Conservation (phyloP, 768 basidiomycete species). For the Suillus alpinus region DNA sequence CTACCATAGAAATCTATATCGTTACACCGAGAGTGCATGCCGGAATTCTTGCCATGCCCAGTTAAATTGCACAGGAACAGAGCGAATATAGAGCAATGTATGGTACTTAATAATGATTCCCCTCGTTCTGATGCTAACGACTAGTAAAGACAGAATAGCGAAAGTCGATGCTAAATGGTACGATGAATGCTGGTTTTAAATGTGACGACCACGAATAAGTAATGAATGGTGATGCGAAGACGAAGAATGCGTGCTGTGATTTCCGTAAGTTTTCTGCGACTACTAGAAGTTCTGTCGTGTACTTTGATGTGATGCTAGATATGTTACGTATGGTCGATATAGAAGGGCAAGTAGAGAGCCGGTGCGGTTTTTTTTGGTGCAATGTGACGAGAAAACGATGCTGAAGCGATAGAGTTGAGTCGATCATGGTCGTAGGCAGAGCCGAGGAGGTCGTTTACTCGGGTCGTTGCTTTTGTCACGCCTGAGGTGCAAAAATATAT, state of each 20-base stretch:
- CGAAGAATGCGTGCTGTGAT: conserved; percentile 26
- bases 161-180: conserved; percentile 17
- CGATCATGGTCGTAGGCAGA: conserved; percentile 21
- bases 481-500: conserved; percentile 5
- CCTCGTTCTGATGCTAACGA: conserved; percentile 10
- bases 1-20: not conserved
- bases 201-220: conserved; percentile 27
- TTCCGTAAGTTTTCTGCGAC: conserved; percentile 32
- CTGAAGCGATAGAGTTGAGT: conserved; percentile 12
- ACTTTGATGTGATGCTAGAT: conserved; percentile 36
- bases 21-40: not conserved
- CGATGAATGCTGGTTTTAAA: conserved; percentile 25
- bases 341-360: conserved; percentile 23
- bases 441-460: conserved; percentile 18
- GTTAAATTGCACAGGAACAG: not conserved
- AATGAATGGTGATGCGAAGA: conserved; percentile 31
- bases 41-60: not conserved
- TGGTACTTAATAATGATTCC: conserved; percentile 14
- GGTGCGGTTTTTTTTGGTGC: conserved; percentile 26
- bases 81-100: not conserved
- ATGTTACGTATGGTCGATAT: conserved; percentile 30
- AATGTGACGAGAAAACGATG: conserved; percentile 17
- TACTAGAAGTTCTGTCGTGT: conserved; percentile 18
- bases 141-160: conserved; percentile 18
- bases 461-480: conserved; percentile 12